These are phyloP conservation scores for Tolypocladium pustulatum DNA, from an alignment of 2,329 filamentous ascomycete species.

Conservation along the genomic window DNA sequence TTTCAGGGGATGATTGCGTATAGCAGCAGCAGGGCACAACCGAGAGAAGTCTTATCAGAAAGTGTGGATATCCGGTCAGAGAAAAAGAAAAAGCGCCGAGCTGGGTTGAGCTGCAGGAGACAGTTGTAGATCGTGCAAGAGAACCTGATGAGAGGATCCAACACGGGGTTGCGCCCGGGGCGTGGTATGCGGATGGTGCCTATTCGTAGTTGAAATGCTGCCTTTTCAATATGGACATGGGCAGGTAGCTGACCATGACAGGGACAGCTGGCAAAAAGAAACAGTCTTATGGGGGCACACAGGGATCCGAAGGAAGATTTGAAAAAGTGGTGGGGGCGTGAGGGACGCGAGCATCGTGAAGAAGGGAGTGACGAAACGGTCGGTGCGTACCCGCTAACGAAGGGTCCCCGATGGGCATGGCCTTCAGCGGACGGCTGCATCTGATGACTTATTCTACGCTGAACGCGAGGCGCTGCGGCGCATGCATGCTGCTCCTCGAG, in stretches of 20 bases:
- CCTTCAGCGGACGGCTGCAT: neutral
- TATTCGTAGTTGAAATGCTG: neutral
- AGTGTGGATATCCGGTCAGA: neutral
- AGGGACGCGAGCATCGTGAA: neutral
- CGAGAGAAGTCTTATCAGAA: neutral
- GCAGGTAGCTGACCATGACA: neutral
- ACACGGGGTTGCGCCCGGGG: neutral
- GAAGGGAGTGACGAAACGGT: neutral
- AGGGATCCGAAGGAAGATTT: neutral
- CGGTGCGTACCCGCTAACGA: neutral
- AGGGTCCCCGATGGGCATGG: neutral
- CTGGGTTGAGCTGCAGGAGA: neutral
- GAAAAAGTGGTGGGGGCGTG: neutral
- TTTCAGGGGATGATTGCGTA: neutral
- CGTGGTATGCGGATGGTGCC: neutral
- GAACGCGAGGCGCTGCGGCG: neutral
- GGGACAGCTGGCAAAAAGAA: neutral
- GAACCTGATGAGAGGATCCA: neutral
- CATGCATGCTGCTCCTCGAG: neutral
- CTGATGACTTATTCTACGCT: neutral
- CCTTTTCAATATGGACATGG: neutral
- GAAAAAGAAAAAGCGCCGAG: constrained; percentile 1
- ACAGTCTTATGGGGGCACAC: neutral
- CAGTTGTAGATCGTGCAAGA: neutral
- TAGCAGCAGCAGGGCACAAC: neutral